Base-by-base conservation (phyloP, 1,284 basidiomycete genomes). In the Wolfiporia cocos region DNA sequence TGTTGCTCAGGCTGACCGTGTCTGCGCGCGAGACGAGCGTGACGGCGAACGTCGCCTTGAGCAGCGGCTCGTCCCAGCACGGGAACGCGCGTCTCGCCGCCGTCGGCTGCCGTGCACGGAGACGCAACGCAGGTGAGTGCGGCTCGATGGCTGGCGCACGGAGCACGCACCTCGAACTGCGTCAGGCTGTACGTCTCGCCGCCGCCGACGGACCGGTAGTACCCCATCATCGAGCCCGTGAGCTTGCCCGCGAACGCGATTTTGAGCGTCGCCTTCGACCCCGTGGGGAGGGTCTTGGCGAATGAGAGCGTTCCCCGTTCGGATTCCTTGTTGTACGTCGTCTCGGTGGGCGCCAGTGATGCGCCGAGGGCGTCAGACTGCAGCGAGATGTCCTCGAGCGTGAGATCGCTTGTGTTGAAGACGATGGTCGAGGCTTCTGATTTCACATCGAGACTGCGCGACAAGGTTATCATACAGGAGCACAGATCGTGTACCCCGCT, bases 31-130 rank as follows among this genome's bases (percentile, higher is more conserved):
- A 92, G 52, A 99, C 78, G 72, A 97, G 74, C 12, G 85, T 86
- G 53, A 97, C 70, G 44, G 72, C 59, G 63, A 88, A 96, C 2
- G 84, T 92, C 5, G 93, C 87, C 65, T 98, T 98, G 57, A 96
- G 73, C 18, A 81, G 73, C 19, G 95, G 95, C 62, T 98, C 93
- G 61, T 97, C 95, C 89, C 90, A 98, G 63, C 78, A 86, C 21
- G 90, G 90, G 64, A 92, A 89, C 9, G 85, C 83, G 39, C 79
- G 73, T 45, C 93, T 73, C 4, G 92, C 92, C 44, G 84, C 81
- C 20, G 92, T 96, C 15, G 94, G 84, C 81, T 97, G 20, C 12
- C 15, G 9, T 10, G 26, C 9, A 28, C 17, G 6, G 15, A 15
- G n/a, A n/a, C n/a, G n/a, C n/a, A n/a, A n/a, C 20, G 5, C 18